Base-by-base conservation (phyloP, 1,284 basidiomycete species). In the Cutaneotrichosporon sp. region DNA sequence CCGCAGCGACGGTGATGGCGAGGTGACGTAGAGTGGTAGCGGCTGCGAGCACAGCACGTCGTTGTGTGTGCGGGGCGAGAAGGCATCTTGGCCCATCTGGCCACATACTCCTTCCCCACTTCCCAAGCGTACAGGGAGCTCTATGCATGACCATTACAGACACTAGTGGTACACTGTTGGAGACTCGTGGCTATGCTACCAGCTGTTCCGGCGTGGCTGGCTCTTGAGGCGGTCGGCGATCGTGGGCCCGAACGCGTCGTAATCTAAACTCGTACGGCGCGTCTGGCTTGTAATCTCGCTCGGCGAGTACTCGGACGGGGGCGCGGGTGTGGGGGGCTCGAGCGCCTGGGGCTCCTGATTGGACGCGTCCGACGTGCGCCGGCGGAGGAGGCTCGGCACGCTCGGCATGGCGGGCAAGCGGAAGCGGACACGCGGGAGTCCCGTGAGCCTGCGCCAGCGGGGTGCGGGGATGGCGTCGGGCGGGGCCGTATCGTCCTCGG, bases 201-300 rank as follows among this genome's bases (percentile, higher is more conserved):
- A 24, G 34, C 51, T 53, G 14, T 24, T 24, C 11, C 51, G 51
- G 29, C 51, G 51, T 3, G 51, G 51, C 20, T 11, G 22, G 51
- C 31, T 22, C 14, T 42, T 36, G 20, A 53, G 20, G 4, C 51
- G 33, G 20, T 38, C 22, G 10, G 51, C 51, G 11, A 53, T 34
- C 4, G 51, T 53, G 3, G 51, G 51, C 7, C 51, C 51, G 18
- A 25, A 53, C 20, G 51, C 33, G 34, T 53, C 51, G 14, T 53
- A 53, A 22, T 53, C 51, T 6, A 25, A 20, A 22, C 51, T 53
- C 2, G 51, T 53, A 10, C 33, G n/a, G 33, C 51, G 51, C 11
- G 51, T 53, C 5, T 53, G 51, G 13, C 33, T n/a, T 11, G 51
- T 53, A 14, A 53, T 8, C 24, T 27, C 47, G 27, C 25, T 29